phyloP scores from a whole-genome alignment of 1,284 basidiomycete species.

The Anthracocystis panici-leucophaei region DNA sequence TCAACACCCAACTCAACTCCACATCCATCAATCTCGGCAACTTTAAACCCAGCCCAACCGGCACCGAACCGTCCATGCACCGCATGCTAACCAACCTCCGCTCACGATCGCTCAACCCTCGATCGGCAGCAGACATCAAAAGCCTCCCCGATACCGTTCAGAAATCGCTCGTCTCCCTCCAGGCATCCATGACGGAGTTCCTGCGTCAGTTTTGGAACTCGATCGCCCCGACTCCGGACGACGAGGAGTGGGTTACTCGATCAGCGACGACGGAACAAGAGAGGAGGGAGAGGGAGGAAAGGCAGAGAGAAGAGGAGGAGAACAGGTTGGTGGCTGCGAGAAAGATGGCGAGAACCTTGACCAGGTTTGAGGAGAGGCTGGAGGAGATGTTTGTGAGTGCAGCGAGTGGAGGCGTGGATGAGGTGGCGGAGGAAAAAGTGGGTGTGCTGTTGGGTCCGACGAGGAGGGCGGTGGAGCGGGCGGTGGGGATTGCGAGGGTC shows the following conservation, averaged over 20 bases:
- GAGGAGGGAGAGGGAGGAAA: slow-evolving; percentile 9
- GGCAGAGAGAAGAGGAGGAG: slow-evolving; percentile 25
- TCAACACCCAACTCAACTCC: slow-evolving; percentile 8
- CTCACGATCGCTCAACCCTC: slow-evolving; percentile 16
- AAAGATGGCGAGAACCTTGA: slow-evolving; percentile 44
- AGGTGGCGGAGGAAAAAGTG: slow-evolving; percentile 18
- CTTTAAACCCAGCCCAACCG: slow-evolving; percentile 8
- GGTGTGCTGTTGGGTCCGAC: slow-evolving; percentile 16
- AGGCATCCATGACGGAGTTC: slow-evolving; percentile 94
- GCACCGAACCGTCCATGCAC: slow-evolving; percentile 10
- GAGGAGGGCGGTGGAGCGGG: slow-evolving; percentile 18
- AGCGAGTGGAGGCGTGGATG: slow-evolving; percentile 14
- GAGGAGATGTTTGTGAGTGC: slow-evolving; percentile 8
- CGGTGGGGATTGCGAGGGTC: slow-evolving; percentile 12
- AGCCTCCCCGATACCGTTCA: slow-evolving; percentile 83
- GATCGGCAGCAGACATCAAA: slow-evolving; percentile 53
- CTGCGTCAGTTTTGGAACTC: slow-evolving; percentile 94
- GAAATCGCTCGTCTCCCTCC: slow-evolving; percentile 84
- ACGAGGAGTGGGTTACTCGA: slow-evolving; percentile 13
- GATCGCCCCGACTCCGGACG: slow-evolving; percentile 76
- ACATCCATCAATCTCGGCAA: slow-evolving; percentile 13
- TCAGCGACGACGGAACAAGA: not conserved
- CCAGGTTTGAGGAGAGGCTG: slow-evolving; percentile 10
- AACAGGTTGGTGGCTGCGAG: slow-evolving; percentile 9
- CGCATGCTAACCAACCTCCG: slow-evolving; percentile 32